phyloP scores from a whole-genome alignment of 352 stramenopile genomes.

The Elongisporangium undulatum region DNA sequence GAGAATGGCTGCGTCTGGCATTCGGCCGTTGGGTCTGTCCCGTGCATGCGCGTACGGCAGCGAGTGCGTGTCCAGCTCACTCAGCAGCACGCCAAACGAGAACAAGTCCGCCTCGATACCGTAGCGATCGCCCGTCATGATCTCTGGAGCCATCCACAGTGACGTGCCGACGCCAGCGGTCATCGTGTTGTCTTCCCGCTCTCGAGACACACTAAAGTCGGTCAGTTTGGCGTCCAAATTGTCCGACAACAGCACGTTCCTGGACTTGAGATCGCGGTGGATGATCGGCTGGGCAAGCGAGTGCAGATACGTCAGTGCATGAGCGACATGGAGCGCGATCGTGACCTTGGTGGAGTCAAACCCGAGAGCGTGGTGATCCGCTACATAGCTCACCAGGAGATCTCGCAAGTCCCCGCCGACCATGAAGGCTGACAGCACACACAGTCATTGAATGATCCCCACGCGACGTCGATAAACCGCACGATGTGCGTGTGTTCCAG shows the following conservation, averaged over 20 bases:
- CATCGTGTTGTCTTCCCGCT: constrained; percentile 24
- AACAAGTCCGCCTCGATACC: constrained; percentile 20
- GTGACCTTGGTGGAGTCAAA: constrained; percentile 34
- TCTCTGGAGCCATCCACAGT: constrained; percentile 32
- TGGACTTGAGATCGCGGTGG: constrained; percentile 41
- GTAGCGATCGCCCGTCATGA: constrained; percentile 29
- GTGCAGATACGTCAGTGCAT: constrained; percentile 40
- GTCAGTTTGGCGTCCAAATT: constrained; percentile 31
- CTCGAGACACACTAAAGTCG: constrained; percentile 33
- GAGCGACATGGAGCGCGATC: constrained; percentile 31
- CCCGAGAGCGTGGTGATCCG: constrained; percentile 6
- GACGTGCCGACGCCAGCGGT: constrained; percentile 30
- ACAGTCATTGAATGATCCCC: constrained; percentile 34
- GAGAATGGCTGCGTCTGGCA: constrained; percentile 14
- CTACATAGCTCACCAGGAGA: constrained; percentile 13
- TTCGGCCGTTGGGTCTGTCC: constrained; percentile 8
- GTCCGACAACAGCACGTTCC: constrained; percentile 24
- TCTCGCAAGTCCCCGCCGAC: constrained; percentile 30
- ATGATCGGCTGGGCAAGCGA: constrained; percentile 16
- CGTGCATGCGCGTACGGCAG: constrained; percentile 22
- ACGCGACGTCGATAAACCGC: constrained; percentile 38
- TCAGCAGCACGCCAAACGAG: constrained; percentile 25
- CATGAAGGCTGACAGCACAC: constrained; percentile 37
- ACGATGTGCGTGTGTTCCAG: constrained; percentile 38
- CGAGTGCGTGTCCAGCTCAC: constrained; percentile 19